Conservation (phyloP, 164 flowering plant genomes). For the grape (Vitis vinifera) region ASM3070453v1 NC_081823.1:3641001-3641500, state of each 20-base stretch:
- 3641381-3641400: slow-evolving; percentile 21
- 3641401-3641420: slow-evolving; percentile 25
- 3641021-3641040: too few relatives aligned
- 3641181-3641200: slow-evolving; percentile 5
- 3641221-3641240: slow-evolving; percentile 26
- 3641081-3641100: too few relatives aligned
- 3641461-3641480: slow-evolving; percentile 35
- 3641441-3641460: slow-evolving; percentile 32
- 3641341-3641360: slow-evolving; percentile 14
- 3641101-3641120: not conserved
- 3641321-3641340: slow-evolving; percentile 23
- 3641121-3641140: not conserved
- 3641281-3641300: not conserved
- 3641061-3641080: too few relatives aligned
- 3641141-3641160: slow-evolving; percentile 5
- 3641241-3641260: slow-evolving; percentile 16
- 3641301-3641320: too few relatives aligned
- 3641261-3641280: slow-evolving; percentile 5
- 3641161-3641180: not conserved
- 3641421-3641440: slow-evolving; percentile 25
- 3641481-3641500: slow-evolving; percentile 54
- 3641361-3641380: slow-evolving; percentile 22
- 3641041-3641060: too few relatives aligned
- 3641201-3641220: not conserved
- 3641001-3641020: too few relatives aligned